Conservation (phyloP, 345 rosid species). For the Trapa bicornis region DNA sequence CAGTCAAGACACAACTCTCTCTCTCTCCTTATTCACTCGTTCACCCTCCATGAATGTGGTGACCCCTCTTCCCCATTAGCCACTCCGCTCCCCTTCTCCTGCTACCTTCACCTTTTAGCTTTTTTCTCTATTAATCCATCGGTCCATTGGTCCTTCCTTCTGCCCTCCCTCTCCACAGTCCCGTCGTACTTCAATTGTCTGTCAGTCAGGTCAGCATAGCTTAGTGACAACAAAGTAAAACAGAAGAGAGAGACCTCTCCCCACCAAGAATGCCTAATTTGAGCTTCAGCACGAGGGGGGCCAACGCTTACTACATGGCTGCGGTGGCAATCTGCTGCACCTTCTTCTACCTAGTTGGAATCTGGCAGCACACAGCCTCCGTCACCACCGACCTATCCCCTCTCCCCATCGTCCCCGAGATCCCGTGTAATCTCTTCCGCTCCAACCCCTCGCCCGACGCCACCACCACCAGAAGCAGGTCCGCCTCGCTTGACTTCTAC, state of each 20-base stretch:
- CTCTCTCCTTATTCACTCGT: not conserved
- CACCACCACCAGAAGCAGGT: slow-evolving; percentile 7
- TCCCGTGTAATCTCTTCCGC: slow-evolving; percentile 1
- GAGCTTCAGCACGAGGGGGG: slow-evolving; percentile 24
- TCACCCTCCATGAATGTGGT: slow-evolving; percentile 4
- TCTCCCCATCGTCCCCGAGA: slow-evolving; percentile 14
- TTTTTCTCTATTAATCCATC: not conserved
- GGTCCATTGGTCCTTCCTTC: too few relatives aligned
- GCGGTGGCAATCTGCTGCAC: slow-evolving; percentile 32
- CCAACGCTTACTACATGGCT: slow-evolving; percentile 33
- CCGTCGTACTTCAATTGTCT: not conserved
- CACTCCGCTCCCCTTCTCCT: not conserved
- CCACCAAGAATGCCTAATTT: not conserved
- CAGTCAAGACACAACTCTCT: not conserved
- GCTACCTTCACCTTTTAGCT: not conserved
- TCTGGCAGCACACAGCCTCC: slow-evolving; percentile 28
- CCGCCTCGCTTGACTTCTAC: slow-evolving; percentile 27
- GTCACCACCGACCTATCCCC: slow-evolving; percentile 22
- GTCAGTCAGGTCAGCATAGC: too few relatives aligned
- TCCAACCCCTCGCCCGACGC: slow-evolving; percentile 5
- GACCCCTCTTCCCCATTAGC: slow-evolving; percentile 4
- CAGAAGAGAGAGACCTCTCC: too few relatives aligned
- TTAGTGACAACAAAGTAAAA: too few relatives aligned
- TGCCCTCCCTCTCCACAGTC: not conserved
- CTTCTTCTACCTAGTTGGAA: slow-evolving; percentile 40